Conservation (phyloP, 768 basidiomycete species). For the Leccinum boreale region DNA sequence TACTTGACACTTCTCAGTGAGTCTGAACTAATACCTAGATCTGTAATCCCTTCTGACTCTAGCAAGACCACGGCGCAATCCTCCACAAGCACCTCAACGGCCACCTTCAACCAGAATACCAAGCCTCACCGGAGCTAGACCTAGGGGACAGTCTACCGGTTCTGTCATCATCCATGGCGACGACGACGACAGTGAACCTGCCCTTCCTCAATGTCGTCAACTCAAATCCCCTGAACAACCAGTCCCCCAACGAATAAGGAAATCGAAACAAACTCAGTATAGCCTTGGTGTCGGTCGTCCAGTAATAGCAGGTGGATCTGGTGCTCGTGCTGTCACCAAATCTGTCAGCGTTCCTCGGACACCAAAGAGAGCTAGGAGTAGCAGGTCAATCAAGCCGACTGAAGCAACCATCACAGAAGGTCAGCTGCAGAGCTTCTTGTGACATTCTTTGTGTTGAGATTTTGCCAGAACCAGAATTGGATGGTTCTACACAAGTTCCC, state of each 20-base stretch:
- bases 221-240: slow-evolving; percentile 16
- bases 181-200: slow-evolving; percentile 41
- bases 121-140: slow-evolving; percentile 25
- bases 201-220: slow-evolving; percentile 20
- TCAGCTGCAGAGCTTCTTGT: slow-evolving; percentile 17
- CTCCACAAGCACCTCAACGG: slow-evolving; percentile 22
- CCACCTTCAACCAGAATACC: slow-evolving; percentile 33
- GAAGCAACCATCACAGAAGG: slow-evolving; percentile 61
- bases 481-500: slow-evolving; percentile 7
- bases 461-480: slow-evolving; percentile 25
- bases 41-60: slow-evolving; percentile 34
- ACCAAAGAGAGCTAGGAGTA: slow-evolving; percentile 46
- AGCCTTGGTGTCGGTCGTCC: slow-evolving; percentile 73
- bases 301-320: slow-evolving; percentile 58
- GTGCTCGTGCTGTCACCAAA: slow-evolving; percentile 63
- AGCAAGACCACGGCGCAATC: slow-evolving; percentile 25
- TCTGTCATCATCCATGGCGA: slow-evolving; percentile 40
- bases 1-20: slow-evolving; percentile 51
- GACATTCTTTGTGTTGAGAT: slow-evolving; percentile 9
- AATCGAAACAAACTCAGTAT: slow-evolving; percentile 70
- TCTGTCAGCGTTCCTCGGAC: slow-evolving; percentile 49
- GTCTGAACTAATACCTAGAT: slow-evolving; percentile 35
- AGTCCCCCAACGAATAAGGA: slow-evolving; percentile 46
- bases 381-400: slow-evolving; percentile 44
- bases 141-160: slow-evolving; percentile 31